A percentile compares a stretch with the other conserved stretches of the same genome.
These are phyloP conservation scores for Candida andamanensis DNA, from an alignment of 805 yeast species.

Conservation along the genomic window DNA sequence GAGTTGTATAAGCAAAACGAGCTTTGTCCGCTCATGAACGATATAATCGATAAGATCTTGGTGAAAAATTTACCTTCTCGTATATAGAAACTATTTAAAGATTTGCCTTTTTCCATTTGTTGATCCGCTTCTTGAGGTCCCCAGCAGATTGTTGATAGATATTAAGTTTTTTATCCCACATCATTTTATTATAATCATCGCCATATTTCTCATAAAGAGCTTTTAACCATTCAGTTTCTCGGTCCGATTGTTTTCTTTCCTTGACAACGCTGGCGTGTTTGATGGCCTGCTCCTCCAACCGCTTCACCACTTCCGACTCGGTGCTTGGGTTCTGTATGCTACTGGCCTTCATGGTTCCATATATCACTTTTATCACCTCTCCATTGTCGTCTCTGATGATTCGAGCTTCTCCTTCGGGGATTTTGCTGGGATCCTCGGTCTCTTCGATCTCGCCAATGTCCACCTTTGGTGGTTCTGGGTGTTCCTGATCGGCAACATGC, in stretches of 20 bases:
- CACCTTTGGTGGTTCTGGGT: conserved; percentile 25
- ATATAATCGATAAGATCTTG: conserved; percentile 31
- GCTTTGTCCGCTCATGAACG: conserved; percentile 33
- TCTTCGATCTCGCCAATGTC: conserved; percentile 37
- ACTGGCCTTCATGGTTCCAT: conserved; percentile 55
- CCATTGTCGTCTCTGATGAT: conserved; percentile 66
- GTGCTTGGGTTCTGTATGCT: conserved; percentile 23
- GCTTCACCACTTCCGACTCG: conserved; percentile 55
- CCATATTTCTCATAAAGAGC: conserved; percentile 72
- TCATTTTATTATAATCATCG: conserved; percentile 84
- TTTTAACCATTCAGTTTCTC: conserved; percentile 73
- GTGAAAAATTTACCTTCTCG: conserved; percentile 24
- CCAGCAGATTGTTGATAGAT: conserved; percentile 81
- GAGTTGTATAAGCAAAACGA: conserved; percentile 32
- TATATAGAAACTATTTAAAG: conserved; percentile 10
- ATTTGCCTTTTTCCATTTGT: conserved; percentile 59
- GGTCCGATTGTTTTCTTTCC: conserved; percentile 56
- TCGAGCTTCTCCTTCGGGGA: conserved; percentile 76
- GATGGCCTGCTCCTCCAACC: conserved; percentile 52
- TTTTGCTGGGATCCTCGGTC: conserved; percentile 51
- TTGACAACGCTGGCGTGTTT: conserved; percentile 44
- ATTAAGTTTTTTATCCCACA: conserved; percentile 84
- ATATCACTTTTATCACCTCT: conserved; percentile 58
- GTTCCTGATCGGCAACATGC: conserved; percentile 28
- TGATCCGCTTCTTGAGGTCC: conserved; percentile 67